Base-by-base conservation (phyloP, 2,329 filamentous ascomycete genomes). In the Ascochyta pisi region DNA sequence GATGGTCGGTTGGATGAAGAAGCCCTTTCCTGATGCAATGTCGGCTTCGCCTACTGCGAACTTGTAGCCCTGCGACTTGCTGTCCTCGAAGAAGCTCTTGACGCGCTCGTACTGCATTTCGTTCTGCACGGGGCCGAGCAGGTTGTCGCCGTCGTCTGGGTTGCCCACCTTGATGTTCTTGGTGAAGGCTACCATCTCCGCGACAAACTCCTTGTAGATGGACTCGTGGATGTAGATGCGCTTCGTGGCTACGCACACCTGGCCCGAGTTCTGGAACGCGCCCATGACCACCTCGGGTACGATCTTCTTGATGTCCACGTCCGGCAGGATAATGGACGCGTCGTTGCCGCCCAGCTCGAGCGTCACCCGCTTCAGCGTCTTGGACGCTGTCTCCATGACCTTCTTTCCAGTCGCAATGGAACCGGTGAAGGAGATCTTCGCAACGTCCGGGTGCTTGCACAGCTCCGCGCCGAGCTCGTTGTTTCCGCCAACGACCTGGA, bases 391-490 rank as follows among this genome's bases (percentile, higher is more conserved):
- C 51, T 79, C 80, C 79, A 86, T 82, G 50, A 89, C 82, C 69
- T 81, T 81, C 77, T 87, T 87, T 9, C 86, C 86, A 0, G 84
- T 87, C 0, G 78, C 77, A 6, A 79, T 84, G 10, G 83, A 86
- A 3, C 86, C 86, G 0, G 86, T 89, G 73, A 89, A 89, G 61
- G 78, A 81, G 67, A 89, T 83, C 78, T 87, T 89, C 53, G 82
- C 79, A 51, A 88, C 81, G 19, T 79, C 83, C 0, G 84, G 83
- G 64, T 89, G 86, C n/a, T 68, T 71, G 0, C 84, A 86, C 47
- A 89, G 70, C 79, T 79, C 80, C 0, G 83, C 84, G 3, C 86
- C 86, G 6, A 89, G 80, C 38, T 79, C 76, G 61, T 88, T 85
- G 47, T 84, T 84, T 6, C 86, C 86, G 47, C 83, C 83, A 2